Evolutionary conservation across 164 flowering plant species (phyloP).

Genomic region (Magnolia kwangsiensis): DNA sequence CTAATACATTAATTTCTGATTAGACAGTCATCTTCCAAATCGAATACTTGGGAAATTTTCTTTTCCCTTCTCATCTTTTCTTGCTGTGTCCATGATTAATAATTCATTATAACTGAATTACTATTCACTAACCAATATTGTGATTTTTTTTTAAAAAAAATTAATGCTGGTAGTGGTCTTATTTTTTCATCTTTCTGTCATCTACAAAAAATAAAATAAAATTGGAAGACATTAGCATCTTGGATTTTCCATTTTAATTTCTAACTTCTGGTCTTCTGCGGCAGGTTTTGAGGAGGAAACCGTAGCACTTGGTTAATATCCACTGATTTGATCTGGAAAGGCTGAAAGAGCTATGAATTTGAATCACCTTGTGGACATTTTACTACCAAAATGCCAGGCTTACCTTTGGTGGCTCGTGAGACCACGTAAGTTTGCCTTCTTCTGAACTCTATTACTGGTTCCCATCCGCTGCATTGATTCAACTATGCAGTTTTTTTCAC

Average conservation of each 20-base stretch:
- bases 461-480: neutral
- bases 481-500: neutral
- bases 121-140: neutral
- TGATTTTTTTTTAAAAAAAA: no score
- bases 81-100: neutral
- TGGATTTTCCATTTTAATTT: neutral
- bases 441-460: neutral
- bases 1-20: no score
- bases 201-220: neutral
- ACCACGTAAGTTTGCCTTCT: constrained; percentile 20
- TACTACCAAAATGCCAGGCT: constrained; percentile 27
- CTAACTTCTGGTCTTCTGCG: neutral
- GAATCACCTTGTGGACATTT: constrained; percentile 1
- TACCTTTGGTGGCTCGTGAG: constrained; percentile 33
- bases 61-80: no score
- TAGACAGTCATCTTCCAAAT: no score
- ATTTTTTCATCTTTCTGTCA: neutral
- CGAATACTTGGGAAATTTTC: no score
- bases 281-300: neutral
- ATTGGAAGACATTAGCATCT: neutral
- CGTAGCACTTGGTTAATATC: neutral
- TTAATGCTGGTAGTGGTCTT: neutral
- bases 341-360: constrained; percentile 23
- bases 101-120: no score
- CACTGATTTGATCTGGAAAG: neutral